phyloP scores from a whole-genome alignment of 805 yeast species.

The Ogataea ramenticola region DNA sequence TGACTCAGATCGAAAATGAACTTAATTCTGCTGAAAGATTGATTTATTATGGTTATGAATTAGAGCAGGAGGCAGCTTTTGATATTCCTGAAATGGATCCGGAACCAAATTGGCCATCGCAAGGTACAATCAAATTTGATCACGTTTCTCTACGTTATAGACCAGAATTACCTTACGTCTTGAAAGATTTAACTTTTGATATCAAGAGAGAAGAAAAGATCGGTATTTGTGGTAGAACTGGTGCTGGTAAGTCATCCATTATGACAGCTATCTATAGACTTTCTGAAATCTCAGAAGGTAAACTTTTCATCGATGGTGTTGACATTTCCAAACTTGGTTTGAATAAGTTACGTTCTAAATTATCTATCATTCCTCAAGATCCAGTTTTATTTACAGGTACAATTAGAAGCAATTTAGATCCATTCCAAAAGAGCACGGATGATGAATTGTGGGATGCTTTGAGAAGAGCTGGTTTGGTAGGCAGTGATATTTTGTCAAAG shows the following conservation, averaged over 20 bases:
- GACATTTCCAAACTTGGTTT: slow-evolving; percentile 48
- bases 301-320: slow-evolving; percentile 47
- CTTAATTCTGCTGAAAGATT: slow-evolving; percentile 74
- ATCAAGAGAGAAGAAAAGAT: slow-evolving; percentile 58
- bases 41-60: slow-evolving; percentile 52
- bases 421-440: slow-evolving; percentile 46
- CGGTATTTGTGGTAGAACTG: slow-evolving; percentile 87
- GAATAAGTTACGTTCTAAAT: slow-evolving; percentile 45
- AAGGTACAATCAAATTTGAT: slow-evolving; percentile 40
- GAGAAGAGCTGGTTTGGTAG: slow-evolving; percentile 44
- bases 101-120: slow-evolving; percentile 39
- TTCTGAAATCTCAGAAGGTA: slow-evolving; percentile 41
- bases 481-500: no score
- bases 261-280: slow-evolving; percentile 59
- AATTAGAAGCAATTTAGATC: slow-evolving; percentile 55
- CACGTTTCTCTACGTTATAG: slow-evolving; percentile 49
- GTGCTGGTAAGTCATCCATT: slow-evolving; percentile 74
- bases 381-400: slow-evolving; percentile 59
- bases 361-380: slow-evolving; percentile 67
- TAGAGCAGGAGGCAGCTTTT: slow-evolving; percentile 64
- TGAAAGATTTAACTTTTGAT: slow-evolving; percentile 36
- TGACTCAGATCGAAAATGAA: slow-evolving; percentile 69
- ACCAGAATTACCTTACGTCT: slow-evolving; percentile 53
- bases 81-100: slow-evolving; percentile 28
- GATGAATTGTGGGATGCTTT: slow-evolving; percentile 48